These are phyloP conservation scores for Plectranthus barbatus DNA, from an alignment of 257 asterid genomes.

Conservation along the genomic window DNA sequence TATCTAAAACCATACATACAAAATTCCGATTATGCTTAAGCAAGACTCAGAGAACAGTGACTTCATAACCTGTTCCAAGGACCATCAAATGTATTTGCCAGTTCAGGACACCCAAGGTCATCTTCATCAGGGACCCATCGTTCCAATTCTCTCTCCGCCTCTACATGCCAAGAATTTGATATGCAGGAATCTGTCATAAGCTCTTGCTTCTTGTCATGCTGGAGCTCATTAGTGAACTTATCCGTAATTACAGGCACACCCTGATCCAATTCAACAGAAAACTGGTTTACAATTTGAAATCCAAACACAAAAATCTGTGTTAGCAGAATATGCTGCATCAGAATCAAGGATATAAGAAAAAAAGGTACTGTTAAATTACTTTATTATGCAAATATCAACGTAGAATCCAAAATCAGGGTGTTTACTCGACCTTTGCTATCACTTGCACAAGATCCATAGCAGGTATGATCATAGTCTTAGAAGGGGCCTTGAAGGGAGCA, in stretches of 20 bases:
- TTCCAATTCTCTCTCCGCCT: slow-evolving; percentile 66
- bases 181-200: slow-evolving; percentile 83
- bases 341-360: neutral
- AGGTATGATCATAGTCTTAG: slow-evolving; percentile 62
- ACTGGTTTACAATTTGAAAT: neutral
- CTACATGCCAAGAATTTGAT: slow-evolving; percentile 65
- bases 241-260: slow-evolving; percentile 64
- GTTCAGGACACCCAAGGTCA: slow-evolving; percentile 65
- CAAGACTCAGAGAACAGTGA: slow-evolving; percentile 1
- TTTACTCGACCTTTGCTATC: slow-evolving; percentile 54
- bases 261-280: slow-evolving; percentile 38
- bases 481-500: slow-evolving; percentile 41
- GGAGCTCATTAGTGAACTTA: slow-evolving; percentile 50
- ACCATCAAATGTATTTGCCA: slow-evolving; percentile 76
- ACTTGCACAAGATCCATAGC: slow-evolving; percentile 90
- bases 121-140: slow-evolving; percentile 90
- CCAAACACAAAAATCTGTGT: neutral
- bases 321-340: neutral
- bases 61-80: slow-evolving; percentile 67
- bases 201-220: slow-evolving; percentile 65
- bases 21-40: neutral
- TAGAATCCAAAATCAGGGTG: neutral
- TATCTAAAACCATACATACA: neutral
- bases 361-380: neutral
- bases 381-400: neutral